These are phyloP conservation scores for Auriscalpium vulgare DNA, from an alignment of 768 basidiomycete genomes.

Conservation along the genomic window DNA sequence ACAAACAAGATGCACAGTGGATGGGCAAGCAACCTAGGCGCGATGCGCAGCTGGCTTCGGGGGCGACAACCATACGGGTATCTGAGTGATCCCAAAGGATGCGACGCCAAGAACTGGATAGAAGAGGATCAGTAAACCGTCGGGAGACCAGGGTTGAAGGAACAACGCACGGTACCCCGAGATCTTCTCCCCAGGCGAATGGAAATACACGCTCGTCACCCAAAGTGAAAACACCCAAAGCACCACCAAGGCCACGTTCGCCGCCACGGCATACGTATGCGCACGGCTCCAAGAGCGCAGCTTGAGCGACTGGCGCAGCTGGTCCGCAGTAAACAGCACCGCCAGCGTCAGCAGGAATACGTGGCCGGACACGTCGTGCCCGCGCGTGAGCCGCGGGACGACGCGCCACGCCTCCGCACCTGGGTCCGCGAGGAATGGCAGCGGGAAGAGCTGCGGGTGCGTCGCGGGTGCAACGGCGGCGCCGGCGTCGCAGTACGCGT, in stretches of 20 bases:
- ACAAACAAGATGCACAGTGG: no score
- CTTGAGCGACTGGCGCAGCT: constrained; percentile 49
- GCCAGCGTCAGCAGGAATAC: constrained; percentile 83
- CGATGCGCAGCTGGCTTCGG: no score
- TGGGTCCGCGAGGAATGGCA: constrained; percentile 20
- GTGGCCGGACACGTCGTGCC: constrained; percentile 93
- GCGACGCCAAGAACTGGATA: constrained; percentile 30
- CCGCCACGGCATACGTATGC: constrained; percentile 41
- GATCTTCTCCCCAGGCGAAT: constrained; percentile 80
- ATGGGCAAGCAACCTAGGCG: no score
- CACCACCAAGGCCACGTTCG: constrained; percentile 39
- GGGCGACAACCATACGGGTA: constrained; percentile 9
- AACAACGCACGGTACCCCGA: constrained; percentile 68
- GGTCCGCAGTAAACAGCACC: constrained; percentile 69
- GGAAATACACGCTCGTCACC: constrained; percentile 88
- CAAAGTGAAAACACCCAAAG: constrained; percentile 69
- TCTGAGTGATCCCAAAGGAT: constrained; percentile 26
- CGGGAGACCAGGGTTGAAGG: not conserved
- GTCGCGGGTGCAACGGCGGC: constrained; percentile 45
- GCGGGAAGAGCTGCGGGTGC: constrained; percentile 57
- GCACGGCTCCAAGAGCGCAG: constrained; percentile 28
- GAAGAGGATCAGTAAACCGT: not conserved
- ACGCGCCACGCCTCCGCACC: constrained; percentile 32
- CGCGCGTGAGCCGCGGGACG: constrained; percentile 59
- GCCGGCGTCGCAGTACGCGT: constrained; percentile 46